phyloP scores from a whole-genome alignment of 495 filamentous ascomycete species.

The Xylaria venustula region DNA sequence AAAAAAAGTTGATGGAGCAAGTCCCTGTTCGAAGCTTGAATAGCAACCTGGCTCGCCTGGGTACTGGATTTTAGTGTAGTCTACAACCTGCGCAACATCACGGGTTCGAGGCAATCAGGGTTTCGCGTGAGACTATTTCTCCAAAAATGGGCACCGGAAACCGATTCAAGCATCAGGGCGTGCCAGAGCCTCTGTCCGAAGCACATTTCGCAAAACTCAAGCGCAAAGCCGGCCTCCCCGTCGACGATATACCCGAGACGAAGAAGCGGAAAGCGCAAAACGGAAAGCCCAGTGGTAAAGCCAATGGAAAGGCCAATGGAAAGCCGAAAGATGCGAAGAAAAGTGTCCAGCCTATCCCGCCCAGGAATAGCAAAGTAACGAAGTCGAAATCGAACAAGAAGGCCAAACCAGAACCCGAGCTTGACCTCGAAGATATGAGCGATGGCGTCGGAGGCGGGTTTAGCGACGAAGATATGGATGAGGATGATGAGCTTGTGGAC shows the following conservation, averaged over 20 bases:
- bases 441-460: constrained; percentile 56
- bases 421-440: constrained; percentile 49
- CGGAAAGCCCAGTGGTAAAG: constrained; percentile 44
- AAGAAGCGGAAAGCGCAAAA: constrained; percentile 69
- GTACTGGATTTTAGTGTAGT: neutral
- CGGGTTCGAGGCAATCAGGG: neutral
- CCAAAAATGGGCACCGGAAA: constrained; percentile 83
- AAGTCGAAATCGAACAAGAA: constrained; percentile 52
- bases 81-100: neutral
- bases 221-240: constrained; percentile 65
- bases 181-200: constrained; percentile 79
- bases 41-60: neutral
- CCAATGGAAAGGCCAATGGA: constrained; percentile 27
- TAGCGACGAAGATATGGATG: constrained; percentile 46
- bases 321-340: constrained; percentile 39
- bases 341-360: constrained; percentile 26
- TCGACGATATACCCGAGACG: constrained; percentile 47
- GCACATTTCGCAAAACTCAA: constrained; percentile 71
- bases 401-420: constrained; percentile 44
- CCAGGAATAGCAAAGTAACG: constrained; percentile 35
- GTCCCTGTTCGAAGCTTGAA: neutral
- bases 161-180: constrained; percentile 93
- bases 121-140: neutral
- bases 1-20: constrained; percentile 16
- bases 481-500: constrained; percentile 45